Base-by-base conservation (phyloP, 192 early-diverging fungal genomes). In the Helicostylum pulchrum region DNA sequence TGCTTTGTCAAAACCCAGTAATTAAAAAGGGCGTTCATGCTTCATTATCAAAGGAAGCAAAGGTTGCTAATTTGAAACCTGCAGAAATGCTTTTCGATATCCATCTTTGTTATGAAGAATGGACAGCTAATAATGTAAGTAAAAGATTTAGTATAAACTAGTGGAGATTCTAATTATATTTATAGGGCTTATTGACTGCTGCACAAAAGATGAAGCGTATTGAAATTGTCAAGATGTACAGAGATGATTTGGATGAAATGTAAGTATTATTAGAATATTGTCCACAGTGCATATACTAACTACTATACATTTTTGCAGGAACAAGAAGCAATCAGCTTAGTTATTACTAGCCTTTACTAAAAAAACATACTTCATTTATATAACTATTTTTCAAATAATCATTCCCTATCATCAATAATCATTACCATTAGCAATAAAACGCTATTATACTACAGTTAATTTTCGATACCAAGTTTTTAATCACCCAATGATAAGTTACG, bases 121-220 rank as follows among this genome's bases (percentile, higher is more conserved):
- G 97, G 97, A 97, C 93, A 4, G 83, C 94, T n/a, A 86, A 99
- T 76, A 91, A 90, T 78, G 85, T 76, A 70, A 66, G 80, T 36
- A 43, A 77, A 62, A 42, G 2, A 4, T 49, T 2, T 14, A 43
- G 70, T 48, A 56, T 53, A 72, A 30, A 47, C 17, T 14, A 65
- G 60, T 12, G 26, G 23, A 21, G 9, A 34, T 4, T 44, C 14
- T n/a, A 19, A 0, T 26, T 14, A 36, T 23, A 8, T 14, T n/a
- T 17, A 76, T 63, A 77, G 68, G 88, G 84, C 26, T 67, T 88
- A 58, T 74, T 93, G 70, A 99, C 97, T 32, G 90, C 97, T 17
- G 94, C 95, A n/a, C 90, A 89, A 76, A 97, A 97, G 78, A 72
- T 97, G 57, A 89, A 94, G 52, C 85, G 96, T 45, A 83, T 81